Conservation (phyloP, 2,329 filamentous ascomycete genomes). For the Orbilia javanica region DNA sequence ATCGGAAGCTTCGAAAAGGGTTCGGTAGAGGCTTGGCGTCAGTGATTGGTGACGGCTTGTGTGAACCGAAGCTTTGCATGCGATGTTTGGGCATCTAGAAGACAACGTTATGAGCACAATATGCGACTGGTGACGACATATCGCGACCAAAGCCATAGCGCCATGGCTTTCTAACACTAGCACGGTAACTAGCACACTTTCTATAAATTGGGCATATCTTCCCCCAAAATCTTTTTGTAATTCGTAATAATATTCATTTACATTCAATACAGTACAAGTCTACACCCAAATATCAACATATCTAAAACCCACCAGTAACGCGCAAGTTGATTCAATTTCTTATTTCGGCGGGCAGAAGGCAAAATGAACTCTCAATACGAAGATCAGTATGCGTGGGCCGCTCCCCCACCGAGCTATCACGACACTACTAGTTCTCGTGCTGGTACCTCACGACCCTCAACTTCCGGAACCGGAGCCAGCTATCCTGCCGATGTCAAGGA, state of each 20-base stretch:
- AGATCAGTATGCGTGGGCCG: not conserved
- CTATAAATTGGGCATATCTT: slow-evolving; percentile 6
- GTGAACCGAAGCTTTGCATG: not conserved
- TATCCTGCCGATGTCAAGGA: slow-evolving; percentile 26
- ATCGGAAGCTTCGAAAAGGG: not conserved
- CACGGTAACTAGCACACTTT: not conserved
- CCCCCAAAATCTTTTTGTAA: not conserved
- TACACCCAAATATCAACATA: not conserved
- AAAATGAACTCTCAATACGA: not conserved
- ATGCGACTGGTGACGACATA: slow-evolving; percentile 18
- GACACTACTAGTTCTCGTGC: not conserved
- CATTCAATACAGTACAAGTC: not conserved
- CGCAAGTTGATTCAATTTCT: too few species aligned
- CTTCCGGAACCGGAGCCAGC: not conserved
- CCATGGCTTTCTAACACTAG: not conserved
- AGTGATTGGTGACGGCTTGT: not conserved
- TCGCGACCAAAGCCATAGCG: not conserved
- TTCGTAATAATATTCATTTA: not conserved
- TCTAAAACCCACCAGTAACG: not conserved
- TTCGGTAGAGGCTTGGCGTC: not conserved
- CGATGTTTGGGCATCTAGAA: too few species aligned
- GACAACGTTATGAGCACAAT: slow-evolving; percentile 7
- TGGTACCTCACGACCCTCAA: not conserved
- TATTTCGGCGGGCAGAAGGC: not conserved
- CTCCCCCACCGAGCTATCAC: slow-evolving; percentile 30